A percentile compares a stretch with the other conserved stretches of the same genome.
Evolutionary conservation across 2,329 filamentous ascomycete genomes (phyloP).

Genomic region (Phialemonium atrogriseum): DNA sequence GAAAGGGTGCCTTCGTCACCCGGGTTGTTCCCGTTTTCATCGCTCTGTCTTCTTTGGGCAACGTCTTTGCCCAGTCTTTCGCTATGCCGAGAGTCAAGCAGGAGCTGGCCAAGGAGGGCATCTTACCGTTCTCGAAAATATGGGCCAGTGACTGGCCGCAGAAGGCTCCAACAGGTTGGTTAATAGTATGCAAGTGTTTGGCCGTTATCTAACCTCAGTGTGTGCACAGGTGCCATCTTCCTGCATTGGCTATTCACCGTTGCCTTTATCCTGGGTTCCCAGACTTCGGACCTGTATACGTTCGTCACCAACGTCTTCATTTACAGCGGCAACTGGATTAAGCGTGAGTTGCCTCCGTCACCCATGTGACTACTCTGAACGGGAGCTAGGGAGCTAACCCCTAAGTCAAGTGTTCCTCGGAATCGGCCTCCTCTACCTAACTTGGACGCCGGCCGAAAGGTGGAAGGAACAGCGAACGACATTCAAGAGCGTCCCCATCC

Average conservation of each 20-base stretch:
- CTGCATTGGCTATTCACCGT: conserved; percentile 25
- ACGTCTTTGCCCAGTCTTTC: conserved; percentile 22
- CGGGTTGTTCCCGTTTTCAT: conserved; percentile 23
- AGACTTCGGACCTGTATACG: conserved; percentile 18
- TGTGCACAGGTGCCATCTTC: conserved; percentile 21
- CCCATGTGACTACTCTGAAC: neutral
- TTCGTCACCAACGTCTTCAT: conserved; percentile 24
- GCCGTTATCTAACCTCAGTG: too few species aligned
- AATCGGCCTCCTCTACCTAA: conserved; percentile 19
- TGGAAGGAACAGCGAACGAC: conserved; percentile 20
- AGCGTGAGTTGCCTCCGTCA: conserved; percentile 9
- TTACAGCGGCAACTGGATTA: conserved; percentile 24
- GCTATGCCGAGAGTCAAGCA: conserved; percentile 25
- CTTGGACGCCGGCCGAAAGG: conserved; percentile 16
- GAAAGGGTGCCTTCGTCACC: conserved; percentile 16
- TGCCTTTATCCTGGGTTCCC: conserved; percentile 20
- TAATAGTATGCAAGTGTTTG: too few species aligned
- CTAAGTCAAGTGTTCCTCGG: conserved; percentile 15
- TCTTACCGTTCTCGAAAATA: conserved; percentile 24
- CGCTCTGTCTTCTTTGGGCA: conserved; percentile 21
- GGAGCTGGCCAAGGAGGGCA: conserved; percentile 25
- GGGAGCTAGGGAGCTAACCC: neutral
- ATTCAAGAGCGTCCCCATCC: conserved; percentile 17
- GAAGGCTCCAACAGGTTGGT: conserved; percentile 17
- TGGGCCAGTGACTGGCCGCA: conserved; percentile 26